Percentiles rank a stretch among this genome's conserved stretches.
phyloP scores from a whole-genome alignment of 305 asterid species.

The Caryopteris hybrid region DNA sequence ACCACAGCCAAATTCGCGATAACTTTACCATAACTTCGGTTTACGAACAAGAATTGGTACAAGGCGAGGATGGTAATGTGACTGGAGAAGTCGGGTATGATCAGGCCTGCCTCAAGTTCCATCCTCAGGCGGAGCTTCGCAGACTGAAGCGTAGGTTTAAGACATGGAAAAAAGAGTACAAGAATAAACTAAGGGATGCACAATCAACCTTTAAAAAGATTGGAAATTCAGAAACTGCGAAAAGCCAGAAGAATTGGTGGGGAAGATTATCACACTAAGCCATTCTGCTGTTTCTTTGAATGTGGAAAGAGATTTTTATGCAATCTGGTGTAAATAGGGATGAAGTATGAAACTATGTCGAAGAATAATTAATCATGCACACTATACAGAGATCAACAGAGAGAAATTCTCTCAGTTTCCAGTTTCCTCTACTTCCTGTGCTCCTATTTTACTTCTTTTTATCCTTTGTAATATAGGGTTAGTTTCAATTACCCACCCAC shows the following conservation, averaged over 20 bases:
- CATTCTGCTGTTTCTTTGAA: not conserved
- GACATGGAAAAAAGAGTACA: conserved; percentile 68
- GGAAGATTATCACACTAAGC: conserved; percentile 28
- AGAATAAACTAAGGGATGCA: conserved; percentile 38
- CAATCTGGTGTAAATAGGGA: not conserved
- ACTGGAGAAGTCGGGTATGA: conserved; percentile 11
- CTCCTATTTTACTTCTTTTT: no score
- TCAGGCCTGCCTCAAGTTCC: not conserved
- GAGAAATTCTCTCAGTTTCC: no score
- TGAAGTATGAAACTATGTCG: no score
- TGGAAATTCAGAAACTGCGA: conserved; percentile 25
- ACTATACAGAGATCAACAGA: no score
- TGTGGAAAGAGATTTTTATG: not conserved
- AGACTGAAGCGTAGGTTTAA: conserved; percentile 46
- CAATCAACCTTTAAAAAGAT: conserved; percentile 42
- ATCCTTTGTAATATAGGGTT: no score
- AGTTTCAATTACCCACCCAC: no score
- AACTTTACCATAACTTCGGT: not conserved
- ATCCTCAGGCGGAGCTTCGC: conserved; percentile 37
- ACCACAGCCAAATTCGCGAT: not conserved
- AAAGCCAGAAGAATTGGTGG: conserved; percentile 50
- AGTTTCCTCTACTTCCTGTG: no score
- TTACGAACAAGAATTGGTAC: not conserved
- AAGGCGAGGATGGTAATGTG: conserved; percentile 16
- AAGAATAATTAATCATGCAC: no score